phyloP scores from a whole-genome alignment of 1,284 basidiomycete species.

The Porogramme epimiltina region DNA sequence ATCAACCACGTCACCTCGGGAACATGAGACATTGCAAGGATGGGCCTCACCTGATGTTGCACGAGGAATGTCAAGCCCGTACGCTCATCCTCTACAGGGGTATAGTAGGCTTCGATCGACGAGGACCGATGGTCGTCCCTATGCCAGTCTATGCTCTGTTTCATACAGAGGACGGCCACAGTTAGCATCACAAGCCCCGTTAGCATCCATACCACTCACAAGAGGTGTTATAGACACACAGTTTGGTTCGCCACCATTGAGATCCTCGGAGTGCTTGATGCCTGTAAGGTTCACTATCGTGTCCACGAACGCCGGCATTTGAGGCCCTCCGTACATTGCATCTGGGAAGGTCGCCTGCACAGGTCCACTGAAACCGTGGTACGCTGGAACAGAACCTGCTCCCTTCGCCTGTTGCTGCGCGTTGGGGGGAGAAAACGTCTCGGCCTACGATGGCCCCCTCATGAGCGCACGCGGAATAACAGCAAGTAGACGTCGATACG shows the following conservation, averaged over 20 bases:
- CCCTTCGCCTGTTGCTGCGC: conserved; percentile 48
- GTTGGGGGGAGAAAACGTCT: conserved; percentile 57
- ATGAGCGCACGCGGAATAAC: neutral
- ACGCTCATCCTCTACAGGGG: conserved; percentile 37
- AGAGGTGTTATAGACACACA: conserved; percentile 57
- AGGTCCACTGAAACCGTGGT: conserved; percentile 57
- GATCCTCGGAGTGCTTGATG: conserved; percentile 47
- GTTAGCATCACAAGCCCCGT: too few species aligned
- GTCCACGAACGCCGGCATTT: conserved; percentile 51
- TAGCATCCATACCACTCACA: conserved; percentile 27
- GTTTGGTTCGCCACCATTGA: conserved; percentile 59
- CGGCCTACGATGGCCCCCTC: conserved; percentile 39
- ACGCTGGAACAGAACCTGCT: conserved; percentile 44
- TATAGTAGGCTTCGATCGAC: conserved; percentile 44
- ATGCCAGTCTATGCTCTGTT: conserved; percentile 36
- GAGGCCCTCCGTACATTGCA: conserved; percentile 58
- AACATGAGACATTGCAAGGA: neutral
- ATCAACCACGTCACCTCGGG: conserved; percentile 31
- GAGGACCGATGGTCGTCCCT: conserved; percentile 37
- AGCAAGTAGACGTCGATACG: neutral
- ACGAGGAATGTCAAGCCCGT: conserved; percentile 40
- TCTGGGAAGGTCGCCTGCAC: conserved; percentile 53
- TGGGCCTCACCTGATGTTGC: conserved; percentile 21
- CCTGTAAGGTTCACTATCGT: conserved; percentile 51
- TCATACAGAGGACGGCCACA: neutral